Conservation (phyloP, 768 basidiomycete genomes). For the Phlegmacium glaucopus region DNA sequence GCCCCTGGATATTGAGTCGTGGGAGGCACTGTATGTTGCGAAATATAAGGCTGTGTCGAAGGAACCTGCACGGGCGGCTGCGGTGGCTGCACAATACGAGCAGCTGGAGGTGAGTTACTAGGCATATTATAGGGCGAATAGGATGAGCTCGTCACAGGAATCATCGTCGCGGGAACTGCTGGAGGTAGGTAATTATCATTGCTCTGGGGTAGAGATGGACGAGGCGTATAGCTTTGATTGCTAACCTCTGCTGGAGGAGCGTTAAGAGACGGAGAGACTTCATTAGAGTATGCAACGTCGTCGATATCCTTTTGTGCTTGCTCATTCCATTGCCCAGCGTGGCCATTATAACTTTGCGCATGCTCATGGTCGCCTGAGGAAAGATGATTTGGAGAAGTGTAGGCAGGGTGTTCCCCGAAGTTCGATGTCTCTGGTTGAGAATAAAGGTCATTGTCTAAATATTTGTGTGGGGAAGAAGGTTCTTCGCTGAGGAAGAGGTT, state of each 20-base stretch:
- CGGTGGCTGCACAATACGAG: background rate
- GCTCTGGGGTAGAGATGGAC: background rate
- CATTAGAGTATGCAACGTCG: background rate
- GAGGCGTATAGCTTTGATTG: background rate
- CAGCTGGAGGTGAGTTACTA: background rate
- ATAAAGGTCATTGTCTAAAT: conserved; percentile 6
- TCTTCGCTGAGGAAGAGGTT: conserved; percentile 8
- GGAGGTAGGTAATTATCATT: background rate
- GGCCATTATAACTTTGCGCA: background rate
- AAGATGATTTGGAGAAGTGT: background rate
- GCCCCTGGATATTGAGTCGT: conserved; percentile 1
- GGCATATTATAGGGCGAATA: background rate
- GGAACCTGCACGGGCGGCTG: background rate
- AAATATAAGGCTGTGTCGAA: background rate
- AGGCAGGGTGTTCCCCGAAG: background rate
- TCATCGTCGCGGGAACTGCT: background rate
- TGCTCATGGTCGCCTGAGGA: background rate
- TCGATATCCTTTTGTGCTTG: background rate
- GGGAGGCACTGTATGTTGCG: background rate
- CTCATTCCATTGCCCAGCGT: background rate
- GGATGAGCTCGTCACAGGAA: background rate
- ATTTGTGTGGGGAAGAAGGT: background rate
- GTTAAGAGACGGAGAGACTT: background rate
- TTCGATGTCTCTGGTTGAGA: conserved; percentile 4
- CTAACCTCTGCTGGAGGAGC: background rate